Base-by-base conservation (phyloP, 208 protist species). In the Phytomonas sp. region DNA sequence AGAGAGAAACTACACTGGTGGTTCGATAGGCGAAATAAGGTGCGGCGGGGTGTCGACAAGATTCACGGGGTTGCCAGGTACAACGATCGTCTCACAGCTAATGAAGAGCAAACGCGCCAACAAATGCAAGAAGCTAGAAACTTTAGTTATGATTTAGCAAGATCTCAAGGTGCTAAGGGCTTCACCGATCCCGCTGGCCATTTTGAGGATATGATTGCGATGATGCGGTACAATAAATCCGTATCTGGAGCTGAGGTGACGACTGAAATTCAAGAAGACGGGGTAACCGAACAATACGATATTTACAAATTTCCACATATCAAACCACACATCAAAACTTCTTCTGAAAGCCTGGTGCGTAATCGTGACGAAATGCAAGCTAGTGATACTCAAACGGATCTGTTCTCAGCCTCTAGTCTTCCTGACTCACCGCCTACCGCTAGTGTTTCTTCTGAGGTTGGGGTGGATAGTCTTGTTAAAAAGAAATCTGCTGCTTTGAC, bases 51-150 rank as follows among this genome's bases (percentile, higher is more conserved):
- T 7, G 83, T 90, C 66, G 88, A 94, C 74, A 91, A 74, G 14
- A 91, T 94, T 60, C 83, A 94, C 68, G 86, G 88, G 56, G 88
- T 94, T 16, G 85, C 88, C n/a, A 67, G 91, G 23, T 94, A 94
- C 80, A 94, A 94, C 69, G 84, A 94, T 30, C 83, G 88, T 0
- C 75, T 94, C 10, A 81, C 88, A 30, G 86, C 85, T 33, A 94
- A 91, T 66, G 88, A 94, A 70, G 86, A 87, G 73, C 86, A 94
- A 75, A 88, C 79, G 23, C 80, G 85, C 61, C 79, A 88, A 70
- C 83, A 91, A 74, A 94, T 94, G 88, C 79, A 79, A n/a, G 85
- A 94, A 74, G 88, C 88, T 29, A 83, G 85, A 42, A 78, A 94
- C 77, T 94, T 94, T 67, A 94, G 91, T 72, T 89, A 87, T 67